Evolutionary conservation across 2,329 filamentous ascomycete species (phyloP), one percentile per base, ranked within the genome.

Genomic region (Colletotrichum sp.): DNA sequence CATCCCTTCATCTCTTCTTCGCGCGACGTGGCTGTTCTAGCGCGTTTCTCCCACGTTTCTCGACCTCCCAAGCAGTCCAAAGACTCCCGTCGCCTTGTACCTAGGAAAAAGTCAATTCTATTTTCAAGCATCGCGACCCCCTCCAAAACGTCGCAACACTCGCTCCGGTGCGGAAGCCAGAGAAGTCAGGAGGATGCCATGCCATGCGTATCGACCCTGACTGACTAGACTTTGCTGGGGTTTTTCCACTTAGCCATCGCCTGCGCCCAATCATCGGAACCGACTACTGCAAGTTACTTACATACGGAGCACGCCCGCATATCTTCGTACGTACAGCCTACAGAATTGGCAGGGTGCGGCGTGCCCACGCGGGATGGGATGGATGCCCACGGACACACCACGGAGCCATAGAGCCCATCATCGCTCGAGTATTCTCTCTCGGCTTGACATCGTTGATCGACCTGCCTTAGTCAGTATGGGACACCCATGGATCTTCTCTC

Each of bases 281-380:
- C 34, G 44, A 52, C 73, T 76, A 69, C 73, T 76, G 70, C 73
- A 65, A 73, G 28, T 73, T 44, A 73, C 70, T 76, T 73, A 73
- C 73, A 76, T 73, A 73, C 64, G 70, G 57, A 52, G 32, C 65
- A 55, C 34, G 70, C 70, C 70, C 59, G 73, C 64, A 73, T 76
- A 65, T 69, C 34, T 60, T 76, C 39, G 57, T 73, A 73, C 71
- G 73, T 64, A 68, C 34, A 65, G 57, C 44, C 72, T 34, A 75
- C 57, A 69, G 64, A 55, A 69, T 59, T 39, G 64, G 36, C 64
- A 76, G 73, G 73, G 73, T 69, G 70, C 57, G 28, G 44, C 39
- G 49, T 34, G 57, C 24, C n/a, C 64, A 69, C 64, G 55, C 55
- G 39, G 32, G 39, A 72, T 63, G 36, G 16, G 57, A 18, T 70